Conservation (phyloP, 169 alveolate genomes). For the Plasmodium reichenowi region DNA sequence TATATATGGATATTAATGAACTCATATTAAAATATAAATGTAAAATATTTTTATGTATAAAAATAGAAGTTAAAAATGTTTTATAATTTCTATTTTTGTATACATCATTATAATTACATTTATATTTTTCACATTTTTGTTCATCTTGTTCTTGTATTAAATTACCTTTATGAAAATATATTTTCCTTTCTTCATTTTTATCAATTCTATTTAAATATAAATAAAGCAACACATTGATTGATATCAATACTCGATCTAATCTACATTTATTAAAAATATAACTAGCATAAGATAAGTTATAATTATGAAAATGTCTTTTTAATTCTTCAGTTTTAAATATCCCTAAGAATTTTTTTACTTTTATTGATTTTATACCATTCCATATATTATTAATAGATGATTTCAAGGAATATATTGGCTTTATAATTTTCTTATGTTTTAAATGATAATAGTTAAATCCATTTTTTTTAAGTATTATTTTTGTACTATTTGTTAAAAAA, state of each 20-base stretch:
- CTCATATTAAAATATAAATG: slow-evolving; percentile 78
- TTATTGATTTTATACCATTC: slow-evolving; percentile 22
- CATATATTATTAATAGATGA: slow-evolving; percentile 19
- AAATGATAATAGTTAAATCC: slow-evolving; percentile 8
- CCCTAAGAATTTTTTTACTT: slow-evolving; percentile 11
- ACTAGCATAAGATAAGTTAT: slow-evolving; percentile 9
- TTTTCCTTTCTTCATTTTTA: slow-evolving; percentile 53
- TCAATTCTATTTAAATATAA: slow-evolving; percentile 51
- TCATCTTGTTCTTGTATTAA: slow-evolving; percentile 50
- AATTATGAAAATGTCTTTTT: slow-evolving; percentile 19
- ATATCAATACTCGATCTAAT: slow-evolving; percentile 65
- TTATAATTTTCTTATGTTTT: slow-evolving; percentile 18
- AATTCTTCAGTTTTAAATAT: slow-evolving; percentile 9
- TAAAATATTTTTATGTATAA: slow-evolving; percentile 70
- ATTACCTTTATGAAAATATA: slow-evolving; percentile 68
- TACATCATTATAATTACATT: slow-evolving; percentile 72
- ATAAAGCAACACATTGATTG: slow-evolving; percentile 24
- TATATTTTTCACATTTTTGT: slow-evolving; percentile 66
- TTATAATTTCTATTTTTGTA: slow-evolving; percentile 72
- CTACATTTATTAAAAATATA: slow-evolving; percentile 67
- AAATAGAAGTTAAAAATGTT: slow-evolving; percentile 64
- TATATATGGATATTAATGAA: slow-evolving; percentile 70
- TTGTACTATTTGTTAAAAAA: not conserved
- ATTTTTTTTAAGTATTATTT: slow-evolving; percentile 1
- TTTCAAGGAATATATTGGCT: slow-evolving; percentile 21